phyloP scores from a whole-genome alignment of 2,329 filamentous ascomycete genomes.

The Tolypocladium ovalisporum region DNA sequence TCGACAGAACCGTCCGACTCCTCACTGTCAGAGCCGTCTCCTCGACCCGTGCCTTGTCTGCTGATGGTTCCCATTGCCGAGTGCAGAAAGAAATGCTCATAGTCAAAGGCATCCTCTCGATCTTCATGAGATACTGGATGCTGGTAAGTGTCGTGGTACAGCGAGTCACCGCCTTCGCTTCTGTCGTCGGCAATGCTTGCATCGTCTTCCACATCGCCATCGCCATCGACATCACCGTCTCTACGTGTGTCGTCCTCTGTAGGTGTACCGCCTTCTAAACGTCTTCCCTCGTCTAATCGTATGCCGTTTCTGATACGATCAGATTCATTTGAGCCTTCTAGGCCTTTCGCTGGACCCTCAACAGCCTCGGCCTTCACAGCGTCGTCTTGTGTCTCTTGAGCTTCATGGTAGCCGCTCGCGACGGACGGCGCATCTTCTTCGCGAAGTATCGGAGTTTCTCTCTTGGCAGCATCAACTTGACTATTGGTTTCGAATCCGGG shows the following conservation, averaged over 20 bases:
- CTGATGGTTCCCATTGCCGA: constrained; percentile 77
- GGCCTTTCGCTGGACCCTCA: background rate
- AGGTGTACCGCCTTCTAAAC: background rate
- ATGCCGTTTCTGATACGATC: background rate
- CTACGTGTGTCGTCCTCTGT: background rate
- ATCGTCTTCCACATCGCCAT: constrained; percentile 13
- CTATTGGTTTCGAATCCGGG: background rate
- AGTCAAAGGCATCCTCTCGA: constrained; percentile 89
- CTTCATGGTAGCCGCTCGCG: background rate
- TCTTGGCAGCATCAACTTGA: background rate
- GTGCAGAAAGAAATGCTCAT: constrained; percentile 90
- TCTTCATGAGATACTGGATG: constrained; percentile 74
- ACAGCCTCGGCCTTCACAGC: background rate
- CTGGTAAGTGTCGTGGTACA: constrained; percentile 51
- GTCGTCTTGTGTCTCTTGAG: constrained; percentile 1
- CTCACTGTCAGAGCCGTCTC: constrained; percentile 38
- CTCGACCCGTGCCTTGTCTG: constrained; percentile 16
- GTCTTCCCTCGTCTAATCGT: background rate
- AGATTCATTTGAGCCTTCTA: background rate
- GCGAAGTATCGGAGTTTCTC: constrained; percentile 5
- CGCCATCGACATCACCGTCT: constrained; percentile 2
- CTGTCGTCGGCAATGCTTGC: constrained; percentile 17
- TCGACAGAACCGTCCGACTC: constrained; percentile 51
- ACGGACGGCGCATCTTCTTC: constrained; percentile 1
- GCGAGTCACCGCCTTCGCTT: constrained; percentile 53